Evolutionary conservation across 148 eudicot species (phyloP).

Genomic region (Drosera capensis): DNA sequence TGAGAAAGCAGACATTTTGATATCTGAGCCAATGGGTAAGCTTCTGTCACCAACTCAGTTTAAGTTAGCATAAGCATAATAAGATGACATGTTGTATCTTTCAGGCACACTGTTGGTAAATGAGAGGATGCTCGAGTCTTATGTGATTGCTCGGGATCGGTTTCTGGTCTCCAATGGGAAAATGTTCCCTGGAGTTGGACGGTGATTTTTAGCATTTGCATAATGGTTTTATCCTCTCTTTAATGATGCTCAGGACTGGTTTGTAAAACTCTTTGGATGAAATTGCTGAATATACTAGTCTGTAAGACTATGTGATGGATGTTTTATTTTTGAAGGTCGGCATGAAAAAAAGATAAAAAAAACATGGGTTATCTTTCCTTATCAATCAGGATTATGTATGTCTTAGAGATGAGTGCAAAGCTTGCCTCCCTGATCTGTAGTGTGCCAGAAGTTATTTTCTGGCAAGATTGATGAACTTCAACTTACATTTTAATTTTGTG

Average conservation of each 20-base stretch:
- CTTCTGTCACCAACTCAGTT: too few species aligned
- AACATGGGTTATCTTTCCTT: not conserved
- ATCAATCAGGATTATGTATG: not conserved
- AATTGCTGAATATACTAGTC: not conserved
- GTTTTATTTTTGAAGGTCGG: too few species aligned
- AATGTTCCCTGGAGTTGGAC: slow-evolving; percentile 95
- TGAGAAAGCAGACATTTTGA: slow-evolving; percentile 87
- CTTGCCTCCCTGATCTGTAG: not conserved
- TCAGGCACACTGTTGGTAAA: slow-evolving; percentile 86
- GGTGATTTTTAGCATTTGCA: slow-evolving; percentile 24
- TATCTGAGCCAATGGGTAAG: slow-evolving; percentile 98
- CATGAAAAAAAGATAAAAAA: not conserved
- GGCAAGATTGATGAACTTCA: too few species aligned
- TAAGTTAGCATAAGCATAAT: not conserved
- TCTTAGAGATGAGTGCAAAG: not conserved
- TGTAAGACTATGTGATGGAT: too few species aligned
- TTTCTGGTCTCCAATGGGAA: slow-evolving; percentile 87
- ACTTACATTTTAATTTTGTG: too few species aligned
- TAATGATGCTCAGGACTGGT: not conserved
- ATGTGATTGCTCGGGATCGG: slow-evolving; percentile 91
- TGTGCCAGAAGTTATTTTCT: not conserved
- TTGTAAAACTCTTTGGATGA: not conserved
- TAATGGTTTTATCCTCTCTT: not conserved
- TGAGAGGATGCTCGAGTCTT: slow-evolving; percentile 96
- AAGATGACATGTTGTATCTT: slow-evolving; percentile 2